Evolutionary conservation across 164 flowering plant species (phyloP), one percentile per base, ranked within the genome.

Genomic region (Protea cynaroides): DNA sequence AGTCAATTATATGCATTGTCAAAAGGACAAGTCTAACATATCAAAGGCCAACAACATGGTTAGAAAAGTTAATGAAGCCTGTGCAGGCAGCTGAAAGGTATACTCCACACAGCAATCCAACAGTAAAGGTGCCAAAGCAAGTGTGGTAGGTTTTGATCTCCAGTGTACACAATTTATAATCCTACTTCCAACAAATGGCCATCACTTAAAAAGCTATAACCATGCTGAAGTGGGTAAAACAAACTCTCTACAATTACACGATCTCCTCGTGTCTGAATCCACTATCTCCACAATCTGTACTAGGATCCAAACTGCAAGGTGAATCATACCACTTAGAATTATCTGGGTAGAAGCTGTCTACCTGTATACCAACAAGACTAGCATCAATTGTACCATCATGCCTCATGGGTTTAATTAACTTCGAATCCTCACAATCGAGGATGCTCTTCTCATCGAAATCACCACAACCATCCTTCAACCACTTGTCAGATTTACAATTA

Each of bases 261-360:
- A 86, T 86, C 73, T 78, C 92, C 68, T 82, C 90, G 67, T 83
- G 88, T 74, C 86, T 75, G 71, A 89, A 91, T 65, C 76, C 86
- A 72, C 80, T 80, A 79, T 87, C 92, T 47, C 81, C 90, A 69
- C 91, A 90, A 69, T 88, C 96, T 50, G 88, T 70, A 73, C 79
- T 65, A 12, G 92, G 66, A 73, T 89, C 99, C 78, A 94, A 74
- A 36, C 82, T 86, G 78, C 96, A 85, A 61, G 96, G 93, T 67
- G 92, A 94, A 74, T 91, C 97, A 72, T 85, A 92, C 99, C 99
- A 95, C 72, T 92, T 95, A 14, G 96, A 75, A 68, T 84, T 91
- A 25, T 92, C 97, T 12, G 81, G 88, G 65, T 89, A 91, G 75
- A 95, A 95, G 67, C 86, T 78, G 64, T 89, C 97, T 9, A 89